These are phyloP conservation scores for Pseudopyricularia javanii DNA, from an alignment of 2,329 filamentous ascomycete species.

Conservation along the genomic window DNA sequence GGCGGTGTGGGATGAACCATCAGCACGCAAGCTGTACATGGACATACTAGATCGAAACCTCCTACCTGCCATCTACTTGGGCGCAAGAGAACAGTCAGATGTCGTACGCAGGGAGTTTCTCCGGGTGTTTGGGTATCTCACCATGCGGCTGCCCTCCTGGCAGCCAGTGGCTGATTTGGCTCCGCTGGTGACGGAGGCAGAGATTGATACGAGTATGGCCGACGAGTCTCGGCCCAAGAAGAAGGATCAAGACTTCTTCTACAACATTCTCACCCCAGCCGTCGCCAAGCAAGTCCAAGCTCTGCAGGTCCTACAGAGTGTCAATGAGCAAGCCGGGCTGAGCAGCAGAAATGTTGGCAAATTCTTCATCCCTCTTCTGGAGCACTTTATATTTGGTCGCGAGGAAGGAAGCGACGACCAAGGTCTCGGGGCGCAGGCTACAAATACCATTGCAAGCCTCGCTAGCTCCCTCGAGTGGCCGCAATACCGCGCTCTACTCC, in stretches of 20 bases:
- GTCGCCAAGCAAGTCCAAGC: constrained; percentile 77
- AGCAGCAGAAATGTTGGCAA: constrained; percentile 69
- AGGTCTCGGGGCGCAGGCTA: constrained; percentile 75
- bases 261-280: constrained; percentile 82
- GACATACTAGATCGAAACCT: constrained; percentile 51
- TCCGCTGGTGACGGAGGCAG: constrained; percentile 48
- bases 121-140: constrained; percentile 64
- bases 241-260: constrained; percentile 69
- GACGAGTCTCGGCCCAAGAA: constrained; percentile 1
- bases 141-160: constrained; percentile 60
- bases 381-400: constrained; percentile 85
- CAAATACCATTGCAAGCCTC: constrained; percentile 65
- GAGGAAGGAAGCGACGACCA: constrained; percentile 65
- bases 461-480: constrained; percentile 75
- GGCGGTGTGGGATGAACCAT: constrained; percentile 20
- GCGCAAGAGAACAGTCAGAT: constrained; percentile 68
- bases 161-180: constrained; percentile 61
- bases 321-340: constrained; percentile 48
- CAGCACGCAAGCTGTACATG: constrained; percentile 35
- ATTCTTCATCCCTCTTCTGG: constrained; percentile 81
- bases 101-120: constrained; percentile 75
- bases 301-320: constrained; percentile 60
- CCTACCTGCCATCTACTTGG: constrained; percentile 63
- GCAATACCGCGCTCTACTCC: constrained; percentile 75
- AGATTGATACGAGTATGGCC: constrained; percentile 26